These are phyloP conservation scores for Perkinsus olseni DNA, from an alignment of 169 alveolate species.

Conservation along the genomic window DNA sequence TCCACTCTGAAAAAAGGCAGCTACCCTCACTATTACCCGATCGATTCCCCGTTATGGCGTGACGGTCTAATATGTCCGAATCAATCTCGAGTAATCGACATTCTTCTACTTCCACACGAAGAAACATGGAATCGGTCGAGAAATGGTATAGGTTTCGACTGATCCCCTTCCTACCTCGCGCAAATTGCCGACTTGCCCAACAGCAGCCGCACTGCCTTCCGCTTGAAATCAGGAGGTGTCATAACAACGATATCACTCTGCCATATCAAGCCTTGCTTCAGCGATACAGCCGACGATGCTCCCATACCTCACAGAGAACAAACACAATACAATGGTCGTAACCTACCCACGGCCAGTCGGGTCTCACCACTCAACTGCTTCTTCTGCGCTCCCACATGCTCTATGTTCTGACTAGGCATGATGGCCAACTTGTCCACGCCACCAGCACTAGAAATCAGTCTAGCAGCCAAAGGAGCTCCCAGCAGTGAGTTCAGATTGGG, in stretches of 20 bases:
- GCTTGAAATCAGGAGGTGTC: constrained; percentile 44
- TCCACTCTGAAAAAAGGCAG: too few species aligned
- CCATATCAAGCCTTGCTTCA: constrained; percentile 42
- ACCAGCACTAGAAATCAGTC: constrained; percentile 87
- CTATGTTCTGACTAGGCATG: constrained; percentile 69
- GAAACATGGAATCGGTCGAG: too few species aligned
- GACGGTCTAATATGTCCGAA: too few species aligned
- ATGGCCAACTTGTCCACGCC: constrained; percentile 81
- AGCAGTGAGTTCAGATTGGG: constrained; percentile 88
- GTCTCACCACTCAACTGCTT: constrained; percentile 38
- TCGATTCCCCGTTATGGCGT: too few species aligned
- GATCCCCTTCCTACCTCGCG: background rate
- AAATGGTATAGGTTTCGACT: too few species aligned
- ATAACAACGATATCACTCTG: constrained; percentile 59
- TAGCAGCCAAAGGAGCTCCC: constrained; percentile 91
- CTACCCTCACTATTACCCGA: too few species aligned
- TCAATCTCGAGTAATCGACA: too few species aligned
- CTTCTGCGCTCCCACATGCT: constrained; percentile 56
- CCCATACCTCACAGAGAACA: constrained; percentile 16
- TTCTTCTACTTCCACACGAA: too few species aligned
- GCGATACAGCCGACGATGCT: constrained; percentile 4
- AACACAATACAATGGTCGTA: too few species aligned
- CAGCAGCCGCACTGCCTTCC: constrained; percentile 61
- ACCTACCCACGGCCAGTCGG: constrained; percentile 18
- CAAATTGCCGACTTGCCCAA: constrained; percentile 50